Conservation (phyloP, 129 eudicot genomes). For the Artemisia argyi region DNA sequence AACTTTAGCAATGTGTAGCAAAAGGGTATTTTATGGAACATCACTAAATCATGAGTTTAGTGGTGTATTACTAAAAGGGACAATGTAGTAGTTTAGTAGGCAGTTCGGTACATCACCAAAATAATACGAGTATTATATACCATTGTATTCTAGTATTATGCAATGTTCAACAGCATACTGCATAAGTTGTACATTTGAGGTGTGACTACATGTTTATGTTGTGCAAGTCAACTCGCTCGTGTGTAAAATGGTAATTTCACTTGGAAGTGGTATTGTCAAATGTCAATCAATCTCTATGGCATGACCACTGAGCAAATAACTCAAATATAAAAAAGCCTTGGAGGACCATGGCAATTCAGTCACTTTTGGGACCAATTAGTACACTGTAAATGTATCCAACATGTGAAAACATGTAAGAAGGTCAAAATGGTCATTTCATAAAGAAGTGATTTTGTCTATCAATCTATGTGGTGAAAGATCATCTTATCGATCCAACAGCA, state of each 20-base stretch:
- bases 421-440: slow-evolving; percentile 12
- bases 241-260: slow-evolving; percentile 16
- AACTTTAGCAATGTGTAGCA: too few species aligned
- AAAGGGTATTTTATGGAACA: neutral
- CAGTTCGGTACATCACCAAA: too few species aligned
- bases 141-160: too few species aligned
- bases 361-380: slow-evolving; percentile 15
- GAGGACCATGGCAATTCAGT: neutral
- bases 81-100: too few species aligned
- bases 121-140: too few species aligned
- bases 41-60: too few species aligned
- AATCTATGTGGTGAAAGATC: too few species aligned
- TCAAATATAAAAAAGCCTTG: slow-evolving; percentile 6
- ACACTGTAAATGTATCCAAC: neutral
- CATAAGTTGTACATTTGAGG: too few species aligned
- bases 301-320: neutral
- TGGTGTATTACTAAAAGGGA: too few species aligned
- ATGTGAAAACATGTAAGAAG: neutral
- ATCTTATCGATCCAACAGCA: too few species aligned
- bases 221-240: neutral
- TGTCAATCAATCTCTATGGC: slow-evolving; percentile 10
- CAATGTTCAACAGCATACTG: too few species aligned
- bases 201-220: neutral
- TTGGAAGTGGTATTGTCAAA: neutral
- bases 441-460: too few species aligned